Evolutionary conservation across 2,329 filamentous ascomycete species (phyloP).

Genomic region (Kalmusia sp.): DNA sequence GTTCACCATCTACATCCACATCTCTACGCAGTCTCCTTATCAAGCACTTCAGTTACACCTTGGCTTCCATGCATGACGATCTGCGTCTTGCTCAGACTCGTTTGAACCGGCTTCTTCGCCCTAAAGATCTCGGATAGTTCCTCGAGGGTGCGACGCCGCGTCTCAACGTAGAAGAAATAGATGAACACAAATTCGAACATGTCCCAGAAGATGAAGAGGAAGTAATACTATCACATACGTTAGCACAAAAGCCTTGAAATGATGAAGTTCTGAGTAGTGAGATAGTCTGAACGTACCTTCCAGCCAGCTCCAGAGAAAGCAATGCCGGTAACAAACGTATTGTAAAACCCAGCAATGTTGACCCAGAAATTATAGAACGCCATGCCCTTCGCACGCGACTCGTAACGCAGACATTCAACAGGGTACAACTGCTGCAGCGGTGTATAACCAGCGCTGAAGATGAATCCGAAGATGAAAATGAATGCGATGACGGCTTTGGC

Average conservation of each 20-base stretch:
- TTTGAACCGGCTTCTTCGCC: constrained; percentile 48
- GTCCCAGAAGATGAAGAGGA: constrained; percentile 52
- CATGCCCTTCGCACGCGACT: constrained; percentile 58
- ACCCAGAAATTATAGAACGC: constrained; percentile 56
- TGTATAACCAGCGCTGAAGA: constrained; percentile 49
- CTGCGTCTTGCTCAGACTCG: constrained; percentile 35
- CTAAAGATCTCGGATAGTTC: constrained; percentile 55
- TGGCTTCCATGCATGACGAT: constrained; percentile 40
- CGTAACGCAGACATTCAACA: constrained; percentile 57
- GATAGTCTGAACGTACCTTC: constrained; percentile 40
- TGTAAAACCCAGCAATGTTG: constrained; percentile 55
- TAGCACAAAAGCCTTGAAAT: constrained; percentile 5
- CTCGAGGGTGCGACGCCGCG: constrained; percentile 52
- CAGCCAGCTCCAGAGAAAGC: constrained; percentile 46
- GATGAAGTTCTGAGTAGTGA: not conserved
- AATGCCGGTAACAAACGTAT: constrained; percentile 54
- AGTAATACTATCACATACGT: constrained; percentile 40
- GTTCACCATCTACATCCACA: not conserved
- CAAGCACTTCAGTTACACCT: constrained; percentile 40
- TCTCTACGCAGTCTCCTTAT: constrained; percentile 29
- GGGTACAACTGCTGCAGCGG: constrained; percentile 57
- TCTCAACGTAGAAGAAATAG: constrained; percentile 48
- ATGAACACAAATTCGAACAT: constrained; percentile 50
- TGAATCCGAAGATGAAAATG: constrained; percentile 53
- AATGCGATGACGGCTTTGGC: constrained; percentile 53